phyloP scores from a whole-genome alignment of 2,329 filamentous ascomycete genomes.

The Niveomyces coronatus region DNA sequence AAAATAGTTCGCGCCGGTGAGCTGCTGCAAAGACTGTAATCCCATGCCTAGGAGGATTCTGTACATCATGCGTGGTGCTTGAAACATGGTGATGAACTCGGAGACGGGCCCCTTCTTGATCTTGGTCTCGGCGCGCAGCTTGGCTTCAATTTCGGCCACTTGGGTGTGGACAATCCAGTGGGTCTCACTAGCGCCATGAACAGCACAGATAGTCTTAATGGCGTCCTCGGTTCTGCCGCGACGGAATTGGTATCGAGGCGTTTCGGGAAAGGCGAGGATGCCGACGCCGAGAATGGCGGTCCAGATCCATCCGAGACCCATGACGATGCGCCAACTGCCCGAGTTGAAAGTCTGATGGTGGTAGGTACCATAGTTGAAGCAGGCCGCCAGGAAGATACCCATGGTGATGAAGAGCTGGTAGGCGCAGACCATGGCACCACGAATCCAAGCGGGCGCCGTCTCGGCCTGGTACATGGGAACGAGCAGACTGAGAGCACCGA shows the following conservation, averaged over 20 bases:
- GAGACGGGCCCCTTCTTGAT: conserved; percentile 30
- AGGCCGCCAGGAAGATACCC: conserved; percentile 51
- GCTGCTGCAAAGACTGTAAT: conserved; percentile 57
- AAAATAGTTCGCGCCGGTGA: conserved; percentile 53
- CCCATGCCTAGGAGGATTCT: conserved; percentile 49
- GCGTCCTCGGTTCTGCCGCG: conserved; percentile 35
- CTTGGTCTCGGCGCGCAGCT: conserved; percentile 37
- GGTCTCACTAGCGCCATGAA: conserved; percentile 34
- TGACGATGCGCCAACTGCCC: conserved; percentile 50
- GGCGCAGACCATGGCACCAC: conserved; percentile 52
- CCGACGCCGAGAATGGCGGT: conserved; percentile 36
- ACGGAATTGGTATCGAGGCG: conserved; percentile 41
- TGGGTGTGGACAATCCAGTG: conserved; percentile 37
- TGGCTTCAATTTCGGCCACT: conserved; percentile 42
- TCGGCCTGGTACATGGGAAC: conserved; percentile 70
- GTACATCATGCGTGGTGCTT: conserved; percentile 52
- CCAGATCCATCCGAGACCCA: conserved; percentile 42
- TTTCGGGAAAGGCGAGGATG: conserved; percentile 42
- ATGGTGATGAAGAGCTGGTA: conserved; percentile 67
- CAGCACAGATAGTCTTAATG: conserved; percentile 34
- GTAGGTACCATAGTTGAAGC: conserved; percentile 53
- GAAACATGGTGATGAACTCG: conserved; percentile 50
- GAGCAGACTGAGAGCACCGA: conserved; percentile 53
- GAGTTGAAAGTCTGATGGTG: conserved; percentile 33
- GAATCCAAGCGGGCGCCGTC: conserved; percentile 54